Base-by-base conservation (phyloP, 805 yeast species). In the Saccharomyces mikatae region DNA sequence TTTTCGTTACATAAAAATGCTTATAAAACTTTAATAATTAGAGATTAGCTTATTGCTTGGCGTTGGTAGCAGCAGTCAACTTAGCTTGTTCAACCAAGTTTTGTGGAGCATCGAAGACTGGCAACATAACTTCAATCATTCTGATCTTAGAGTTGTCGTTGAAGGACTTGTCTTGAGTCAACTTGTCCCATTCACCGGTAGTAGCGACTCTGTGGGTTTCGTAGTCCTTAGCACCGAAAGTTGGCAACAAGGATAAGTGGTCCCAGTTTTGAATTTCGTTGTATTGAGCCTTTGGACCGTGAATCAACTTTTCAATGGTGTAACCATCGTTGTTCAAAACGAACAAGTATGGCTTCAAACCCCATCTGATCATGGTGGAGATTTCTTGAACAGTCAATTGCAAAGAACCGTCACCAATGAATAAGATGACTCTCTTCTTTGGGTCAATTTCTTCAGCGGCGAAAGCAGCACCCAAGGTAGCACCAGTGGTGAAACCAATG, bases 381-480 rank as follows among this genome's bases (percentile, higher is more conserved):
- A 84, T 81, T 68, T 85, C 86, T 74, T 83, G 88, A 36, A 82
- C 87, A 13, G 89, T 83, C 71, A 84, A 77, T 73, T 84, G 89
- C 63, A 84, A 75, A 48, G 89, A 84, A 69, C 89, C 89, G 70
- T 84, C 89, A 74, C 89, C 89, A 60, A 83, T 80, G 68, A 84
- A 84, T 57, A 84, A 72, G 56, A 83, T 76, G 53, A 81, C 86
- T 76, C 89, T 80, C 71, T 76, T 81, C 56, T 68, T 66, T 60
- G 82, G 82, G 65, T 81, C 81, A 54, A 81, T 64, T 70, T 84
- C 88, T 65, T 80, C 79, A 60, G 84, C 81, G 27, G 87, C 88
- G 72, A 82, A 78, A 46, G 80, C 80, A 49, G 89, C 88, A 69
- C 89, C 89, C 57, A 80, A 70, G 26, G 83, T 74, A 49, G 87